Conservation (phyloP, 345 rosid species). For the Rhodamnia rubescens region DNA sequence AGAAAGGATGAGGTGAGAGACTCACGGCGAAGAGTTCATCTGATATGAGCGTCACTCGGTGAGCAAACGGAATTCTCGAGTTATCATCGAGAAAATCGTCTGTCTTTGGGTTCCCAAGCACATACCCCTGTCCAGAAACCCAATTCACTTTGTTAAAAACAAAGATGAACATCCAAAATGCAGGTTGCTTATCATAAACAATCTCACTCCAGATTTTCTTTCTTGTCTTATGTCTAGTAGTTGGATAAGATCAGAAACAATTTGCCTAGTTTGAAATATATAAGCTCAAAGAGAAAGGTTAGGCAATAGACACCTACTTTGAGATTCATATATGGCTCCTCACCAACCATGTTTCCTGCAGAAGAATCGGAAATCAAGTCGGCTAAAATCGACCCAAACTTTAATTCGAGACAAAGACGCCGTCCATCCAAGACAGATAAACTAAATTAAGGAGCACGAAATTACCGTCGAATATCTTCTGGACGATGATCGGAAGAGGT, state of each 20-base stretch:
- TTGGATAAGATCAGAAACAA: neutral
- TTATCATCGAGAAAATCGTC: slow-evolving; percentile 13
- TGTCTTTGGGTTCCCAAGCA: slow-evolving; percentile 29
- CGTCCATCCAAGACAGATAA: neutral
- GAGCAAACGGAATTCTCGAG: slow-evolving; percentile 9
- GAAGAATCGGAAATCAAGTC: neutral
- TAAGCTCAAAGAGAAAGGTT: neutral
- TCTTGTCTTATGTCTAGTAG: neutral
- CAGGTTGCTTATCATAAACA: neutral
- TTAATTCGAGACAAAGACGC: neutral
- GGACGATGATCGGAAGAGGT: slow-evolving; percentile 19
- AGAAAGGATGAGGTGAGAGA: neutral
- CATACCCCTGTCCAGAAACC: slow-evolving; percentile 12
- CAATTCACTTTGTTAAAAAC: neutral
- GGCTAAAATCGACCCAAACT: neutral
- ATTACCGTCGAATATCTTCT: slow-evolving; percentile 14
- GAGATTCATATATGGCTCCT: slow-evolving; percentile 10
- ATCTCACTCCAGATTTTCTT: neutral
- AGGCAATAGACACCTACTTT: slow-evolving; percentile 1
- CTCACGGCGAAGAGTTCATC: slow-evolving; percentile 11
- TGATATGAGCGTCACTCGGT: slow-evolving; percentile 14
- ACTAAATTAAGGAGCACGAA: neutral
- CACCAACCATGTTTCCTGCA: slow-evolving; percentile 12
- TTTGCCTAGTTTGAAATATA: neutral
- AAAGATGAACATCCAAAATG: neutral